A percentile compares a stretch with the other conserved stretches of the same genome.
These are phyloP conservation scores for Pilasporangium apinafurcum DNA, from an alignment of 352 stramenopile species.

Conservation along the genomic window DNA sequence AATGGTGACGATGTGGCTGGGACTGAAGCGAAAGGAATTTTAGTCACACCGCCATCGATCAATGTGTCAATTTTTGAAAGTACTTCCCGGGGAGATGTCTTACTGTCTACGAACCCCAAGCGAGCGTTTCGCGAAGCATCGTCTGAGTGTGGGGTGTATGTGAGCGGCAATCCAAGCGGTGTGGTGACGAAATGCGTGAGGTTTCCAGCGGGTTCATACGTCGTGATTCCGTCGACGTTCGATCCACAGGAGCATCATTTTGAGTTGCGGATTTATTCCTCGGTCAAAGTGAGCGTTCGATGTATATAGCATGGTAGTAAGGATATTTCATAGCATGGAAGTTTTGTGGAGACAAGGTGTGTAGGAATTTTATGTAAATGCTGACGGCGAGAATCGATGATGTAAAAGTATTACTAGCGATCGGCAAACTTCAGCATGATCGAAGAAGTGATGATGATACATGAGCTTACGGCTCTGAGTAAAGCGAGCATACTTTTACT, in stretches of 20 bases:
- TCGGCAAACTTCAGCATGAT: too few species aligned
- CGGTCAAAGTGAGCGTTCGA: slow-evolving; percentile 27
- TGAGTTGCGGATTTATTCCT: slow-evolving; percentile 53
- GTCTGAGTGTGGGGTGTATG: slow-evolving; percentile 51
- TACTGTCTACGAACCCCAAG: slow-evolving; percentile 59
- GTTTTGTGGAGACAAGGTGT: too few species aligned
- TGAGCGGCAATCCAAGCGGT: slow-evolving; percentile 41
- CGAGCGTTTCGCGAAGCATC: slow-evolving; percentile 40
- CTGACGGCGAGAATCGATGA: too few species aligned
- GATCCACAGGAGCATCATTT: slow-evolving; percentile 51
- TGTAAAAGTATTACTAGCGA: too few species aligned
- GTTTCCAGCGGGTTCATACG: slow-evolving; percentile 55
- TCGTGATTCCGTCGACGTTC: slow-evolving; percentile 72
- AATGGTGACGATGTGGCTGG: slow-evolving; percentile 1
- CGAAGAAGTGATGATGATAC: too few species aligned
- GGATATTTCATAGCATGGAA: too few species aligned
- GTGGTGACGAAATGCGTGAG: slow-evolving; percentile 29
- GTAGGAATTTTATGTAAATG: too few species aligned
- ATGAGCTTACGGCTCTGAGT: too few species aligned
- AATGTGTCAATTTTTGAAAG: slow-evolving; percentile 75
- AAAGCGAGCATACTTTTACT: too few species aligned
- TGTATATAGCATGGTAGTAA: slow-evolving; percentile 21
- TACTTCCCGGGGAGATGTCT: slow-evolving; percentile 39
- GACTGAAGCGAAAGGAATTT: slow-evolving; percentile 4
- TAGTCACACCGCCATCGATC: slow-evolving; percentile 26